Evolutionary conservation across 2,329 filamentous ascomycete genomes (phyloP), one percentile per base, ranked within the genome.

Genomic region (Cercospora sp.): DNA sequence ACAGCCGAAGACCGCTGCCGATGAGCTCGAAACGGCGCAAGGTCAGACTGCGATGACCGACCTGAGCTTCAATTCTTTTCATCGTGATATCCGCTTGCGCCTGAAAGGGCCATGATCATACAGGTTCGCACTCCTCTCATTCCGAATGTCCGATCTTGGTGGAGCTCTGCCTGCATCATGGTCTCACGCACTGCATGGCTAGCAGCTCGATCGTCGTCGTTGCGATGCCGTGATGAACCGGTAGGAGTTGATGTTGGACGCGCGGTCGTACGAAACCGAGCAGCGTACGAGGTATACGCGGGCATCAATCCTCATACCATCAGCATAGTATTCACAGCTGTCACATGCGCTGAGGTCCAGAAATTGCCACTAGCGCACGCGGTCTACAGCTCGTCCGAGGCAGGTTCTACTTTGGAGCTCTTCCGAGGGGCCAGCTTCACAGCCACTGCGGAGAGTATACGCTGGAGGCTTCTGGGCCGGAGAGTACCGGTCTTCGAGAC

Each of bases 401-500:
- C 61, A 55, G n/a, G n/a, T 39, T 26, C 10, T 18, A 18, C 0
- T 39, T 30, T 39, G 45, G n/a, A 55, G 16, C 45, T 63, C 26
- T 31, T 18, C 61, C 61, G 61, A 48, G 39, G 61, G 26, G 48
- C 61, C 61, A 9, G 23, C 42, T 18, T 10, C 30, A 36, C 61
- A 63, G 30, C 61, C 61, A 63, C 45, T 26, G 48, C 61, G 61
- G 48, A 57, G 28, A 36, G 26, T 51, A 42, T 9, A 26, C 16
- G 39, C 58, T 16, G 39, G 23, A 26, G 13, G 42, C 59, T 28
- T 61, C 60, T 63, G 45, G 45, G 51, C 61, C 48, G 61, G 61
- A 53, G 48, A 63, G 8, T 51, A 16, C 60, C 60, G 60, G 7
- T 8, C 42, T 30, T 26, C 42, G 39, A 63, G 39, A 16, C 20